Evolutionary conservation across 208 protist species (phyloP), one percentile per base, ranked within the genome.

Genomic region (Herpetomonas tarakana): DNA sequence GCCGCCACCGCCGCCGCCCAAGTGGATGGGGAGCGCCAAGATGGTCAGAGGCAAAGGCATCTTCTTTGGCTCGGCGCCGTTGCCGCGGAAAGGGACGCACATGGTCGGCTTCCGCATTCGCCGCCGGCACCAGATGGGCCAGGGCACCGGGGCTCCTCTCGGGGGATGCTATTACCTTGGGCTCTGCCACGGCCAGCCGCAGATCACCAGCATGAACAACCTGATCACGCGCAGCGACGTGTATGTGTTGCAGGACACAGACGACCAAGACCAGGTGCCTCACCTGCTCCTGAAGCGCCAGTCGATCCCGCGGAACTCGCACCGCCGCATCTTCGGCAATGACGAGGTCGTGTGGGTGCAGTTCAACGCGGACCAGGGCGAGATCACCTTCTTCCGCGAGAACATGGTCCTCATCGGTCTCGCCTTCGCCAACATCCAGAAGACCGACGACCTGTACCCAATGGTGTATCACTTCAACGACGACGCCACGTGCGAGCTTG

Each of bases 101-200:
- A 76, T 81, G 31, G 71, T 96, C 24, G 91, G 91, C 25, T 94
- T 96, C 63, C 83, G 84, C 52, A 88, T 94, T 49, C 76, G 71
- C 21, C 81, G 91, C 0, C 70, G 66, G 2, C 73, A 84, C 38
- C 78, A 85, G 57, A 72, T 78, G 60, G 74, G 74, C 6, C 74
- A 87, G n/a, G 79, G 76, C 0, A 62, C 68, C 4, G 87, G 91
- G 14, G 80, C 83, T 0, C 75, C 86, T 31, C 76, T 96, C 0
- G 91, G 91, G 21, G 87, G 91, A 2, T 91, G 87, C 71, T 96
- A 96, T 70, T 96, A 94, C 77, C 54, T 93, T 22, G 91, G 91
- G 3, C 66, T 96, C 38, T 71, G 73, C 31, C 77, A 86, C 54
- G 91, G 91, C 0, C 78, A 91, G 53, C 83, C 83, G 22, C 52